Percentiles rank a stretch among this genome's conserved stretches.
These are phyloP conservation scores for Abortiporus biennis DNA, from an alignment of 1,284 basidiomycete species.

Conservation along the genomic window DNA sequence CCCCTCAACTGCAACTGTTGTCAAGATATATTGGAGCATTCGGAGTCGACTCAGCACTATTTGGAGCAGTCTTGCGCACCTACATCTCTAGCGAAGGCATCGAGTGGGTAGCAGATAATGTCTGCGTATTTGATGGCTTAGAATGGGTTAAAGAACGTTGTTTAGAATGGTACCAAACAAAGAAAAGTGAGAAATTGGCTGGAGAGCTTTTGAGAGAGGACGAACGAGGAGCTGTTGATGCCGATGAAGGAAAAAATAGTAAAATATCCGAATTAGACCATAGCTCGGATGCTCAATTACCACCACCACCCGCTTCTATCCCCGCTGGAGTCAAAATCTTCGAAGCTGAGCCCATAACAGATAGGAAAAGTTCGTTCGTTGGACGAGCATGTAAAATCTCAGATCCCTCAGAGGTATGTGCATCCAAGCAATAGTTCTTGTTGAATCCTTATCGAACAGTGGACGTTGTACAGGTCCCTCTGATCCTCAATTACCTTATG, in stretches of 20 bases:
- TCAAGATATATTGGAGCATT: slow-evolving; percentile 83
- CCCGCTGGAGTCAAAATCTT: slow-evolving; percentile 60
- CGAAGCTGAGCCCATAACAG: slow-evolving; percentile 71
- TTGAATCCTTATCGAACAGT: neutral
- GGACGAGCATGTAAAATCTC: slow-evolving; percentile 78
- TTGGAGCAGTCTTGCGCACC: slow-evolving; percentile 75
- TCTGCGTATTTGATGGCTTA: slow-evolving; percentile 87
- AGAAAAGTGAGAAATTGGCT: slow-evolving; percentile 47
- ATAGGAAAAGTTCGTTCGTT: slow-evolving; percentile 80
- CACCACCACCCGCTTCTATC: slow-evolving; percentile 27
- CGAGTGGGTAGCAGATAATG: slow-evolving; percentile 66
- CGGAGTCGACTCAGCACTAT: slow-evolving; percentile 63
- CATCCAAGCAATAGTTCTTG: slow-evolving; percentile 2
- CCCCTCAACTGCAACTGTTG: slow-evolving; percentile 81
- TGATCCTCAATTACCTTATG: slow-evolving; percentile 68
- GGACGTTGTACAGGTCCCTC: slow-evolving; percentile 48
- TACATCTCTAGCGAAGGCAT: slow-evolving; percentile 76
- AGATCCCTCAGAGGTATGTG: slow-evolving; percentile 65
- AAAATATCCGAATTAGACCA: slow-evolving; percentile 11
- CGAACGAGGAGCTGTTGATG: slow-evolving; percentile 24
- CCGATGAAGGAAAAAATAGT: slow-evolving; percentile 12
- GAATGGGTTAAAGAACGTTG: slow-evolving; percentile 71
- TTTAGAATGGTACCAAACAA: slow-evolving; percentile 65
- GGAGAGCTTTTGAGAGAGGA: slow-evolving; percentile 58
- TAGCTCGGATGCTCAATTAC: slow-evolving; percentile 8